Evolutionary conservation across 169 alveolate genomes (phyloP).

Genomic region (Plasmodium chabaudi): DNA sequence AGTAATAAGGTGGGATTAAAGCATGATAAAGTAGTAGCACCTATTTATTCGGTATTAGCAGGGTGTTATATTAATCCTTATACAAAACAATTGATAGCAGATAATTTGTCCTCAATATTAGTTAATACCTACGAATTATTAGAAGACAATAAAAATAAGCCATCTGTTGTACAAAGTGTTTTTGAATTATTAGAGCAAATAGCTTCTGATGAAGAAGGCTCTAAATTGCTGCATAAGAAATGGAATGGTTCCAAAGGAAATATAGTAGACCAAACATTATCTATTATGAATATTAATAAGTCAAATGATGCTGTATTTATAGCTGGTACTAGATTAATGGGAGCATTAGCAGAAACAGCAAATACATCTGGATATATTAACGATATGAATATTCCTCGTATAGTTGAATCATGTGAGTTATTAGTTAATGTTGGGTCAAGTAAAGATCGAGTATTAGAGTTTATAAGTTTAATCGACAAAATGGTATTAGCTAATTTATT

Average conservation of each 20-base stretch:
- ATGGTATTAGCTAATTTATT: slow-evolving; percentile 59
- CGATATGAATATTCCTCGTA: slow-evolving; percentile 40
- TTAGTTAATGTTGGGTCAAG: slow-evolving; percentile 47
- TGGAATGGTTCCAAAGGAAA: slow-evolving; percentile 65
- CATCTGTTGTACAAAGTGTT: slow-evolving; percentile 80
- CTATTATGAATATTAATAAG: slow-evolving; percentile 58
- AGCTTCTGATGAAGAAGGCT: slow-evolving; percentile 85
- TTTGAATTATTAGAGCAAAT: slow-evolving; percentile 84
- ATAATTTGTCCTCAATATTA: slow-evolving; percentile 77
- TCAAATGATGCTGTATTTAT: slow-evolving; percentile 51
- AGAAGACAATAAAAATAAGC: slow-evolving; percentile 84
- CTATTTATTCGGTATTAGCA: slow-evolving; percentile 86
- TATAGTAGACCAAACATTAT: slow-evolving; percentile 37
- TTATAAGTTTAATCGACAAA: slow-evolving; percentile 47
- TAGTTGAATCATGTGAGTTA: slow-evolving; percentile 50
- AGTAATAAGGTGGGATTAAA: slow-evolving; percentile 84
- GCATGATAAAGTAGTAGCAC: slow-evolving; percentile 82
- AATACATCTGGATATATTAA: slow-evolving; percentile 49
- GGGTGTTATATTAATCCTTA: slow-evolving; percentile 88
- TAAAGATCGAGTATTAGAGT: slow-evolving; percentile 63
- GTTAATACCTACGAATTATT: slow-evolving; percentile 79
- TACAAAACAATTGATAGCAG: slow-evolving; percentile 81
- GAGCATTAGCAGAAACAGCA: slow-evolving; percentile 50
- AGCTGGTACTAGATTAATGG: slow-evolving; percentile 53
- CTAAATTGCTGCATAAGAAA: slow-evolving; percentile 70